Base-by-base conservation (phyloP, 257 asterid genomes). In the Schizonepeta tenuifolia region DNA sequence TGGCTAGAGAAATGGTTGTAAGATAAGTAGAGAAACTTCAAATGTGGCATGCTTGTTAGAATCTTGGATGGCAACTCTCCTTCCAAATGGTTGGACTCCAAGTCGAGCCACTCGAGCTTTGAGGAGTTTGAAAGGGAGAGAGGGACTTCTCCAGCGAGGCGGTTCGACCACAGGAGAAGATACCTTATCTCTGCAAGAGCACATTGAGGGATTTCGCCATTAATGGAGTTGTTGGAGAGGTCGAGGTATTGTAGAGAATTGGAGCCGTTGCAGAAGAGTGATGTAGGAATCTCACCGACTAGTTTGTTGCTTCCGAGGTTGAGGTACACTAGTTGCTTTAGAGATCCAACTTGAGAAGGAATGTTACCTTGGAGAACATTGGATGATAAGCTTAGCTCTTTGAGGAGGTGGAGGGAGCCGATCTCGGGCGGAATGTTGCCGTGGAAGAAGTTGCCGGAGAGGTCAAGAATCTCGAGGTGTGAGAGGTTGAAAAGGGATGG, bases 81-180 rank as follows among this genome's bases (percentile, higher is more conserved):
- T 6, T 79, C 59, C 4, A 92, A 77, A 0, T n/a, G 77, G 77
- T 89, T 92, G 22, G 85, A 70, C 77, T 86, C 97, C 51, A 92
- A 10, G 79, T 92, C 97, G 28, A 92, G 81, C 96, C 97, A 92
- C 83, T 88, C 86, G 10, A 89, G 85, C 26, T 75, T 85, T 2
- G 96, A 51, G 33, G 92, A 89, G 75, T 89, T 88, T 6, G 86
- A 78, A 9, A 92, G 86, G 18, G 89, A 67, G 1, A 51, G 65
- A 49, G 97, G 97, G 33, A 88, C 83, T 46, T 84, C 74, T 0
- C 96, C 96, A 4, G 51, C 74, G 22, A 92, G 84, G 7, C 71
- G 76, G 71, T 92, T 92, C 10, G 97, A 88, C 97, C 96, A 92
- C 17, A 92, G 89, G 12, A 89, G 96, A 56, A 92, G 90, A 71